Evolutionary conservation across 768 basidiomycete species (phyloP).

Genomic region (Lentinula lateritia): DNA sequence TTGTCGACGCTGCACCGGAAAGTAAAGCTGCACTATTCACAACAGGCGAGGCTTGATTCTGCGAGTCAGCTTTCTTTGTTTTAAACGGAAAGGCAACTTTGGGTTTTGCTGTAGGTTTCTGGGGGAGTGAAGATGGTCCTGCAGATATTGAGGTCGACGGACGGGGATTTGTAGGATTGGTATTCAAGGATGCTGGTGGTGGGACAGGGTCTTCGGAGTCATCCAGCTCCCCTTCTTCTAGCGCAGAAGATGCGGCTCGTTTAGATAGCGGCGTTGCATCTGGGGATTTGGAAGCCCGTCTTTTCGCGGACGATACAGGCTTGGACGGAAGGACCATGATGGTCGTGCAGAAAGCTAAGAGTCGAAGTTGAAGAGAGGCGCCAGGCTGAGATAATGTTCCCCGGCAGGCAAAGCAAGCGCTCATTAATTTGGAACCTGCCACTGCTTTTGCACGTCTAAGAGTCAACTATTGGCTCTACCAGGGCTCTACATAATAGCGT

Average conservation of each 20-base stretch:
- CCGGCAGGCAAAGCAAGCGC: not conserved
- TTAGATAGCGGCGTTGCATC: constrained; percentile 46
- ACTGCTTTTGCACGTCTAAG: too few species aligned
- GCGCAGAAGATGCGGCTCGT: constrained; percentile 56
- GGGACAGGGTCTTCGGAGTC: constrained; percentile 29
- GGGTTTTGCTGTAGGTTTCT: constrained; percentile 31
- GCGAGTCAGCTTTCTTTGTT: constrained; percentile 32
- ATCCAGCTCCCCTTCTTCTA: constrained; percentile 82
- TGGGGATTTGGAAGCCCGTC: constrained; percentile 52
- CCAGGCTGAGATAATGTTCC: not conserved
- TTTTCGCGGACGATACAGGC: constrained; percentile 35
- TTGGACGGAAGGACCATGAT: not conserved
- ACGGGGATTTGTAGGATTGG: constrained; percentile 13
- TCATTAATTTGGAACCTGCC: too few species aligned
- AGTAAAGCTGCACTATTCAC: not conserved
- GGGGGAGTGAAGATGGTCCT: constrained; percentile 14
- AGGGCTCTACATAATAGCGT: too few species aligned
- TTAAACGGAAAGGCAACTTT: constrained; percentile 80
- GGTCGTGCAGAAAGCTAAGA: not conserved
- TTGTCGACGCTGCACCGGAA: constrained; percentile 1
- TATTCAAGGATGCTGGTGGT: constrained; percentile 12
- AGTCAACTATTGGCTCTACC: too few species aligned
- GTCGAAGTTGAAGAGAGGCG: not conserved
- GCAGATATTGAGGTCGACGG: not conserved
- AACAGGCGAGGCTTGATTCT: not conserved